Evolutionary conservation across 2,329 filamentous ascomycete genomes (phyloP).

Genomic region (Colletotrichum karsti): DNA sequence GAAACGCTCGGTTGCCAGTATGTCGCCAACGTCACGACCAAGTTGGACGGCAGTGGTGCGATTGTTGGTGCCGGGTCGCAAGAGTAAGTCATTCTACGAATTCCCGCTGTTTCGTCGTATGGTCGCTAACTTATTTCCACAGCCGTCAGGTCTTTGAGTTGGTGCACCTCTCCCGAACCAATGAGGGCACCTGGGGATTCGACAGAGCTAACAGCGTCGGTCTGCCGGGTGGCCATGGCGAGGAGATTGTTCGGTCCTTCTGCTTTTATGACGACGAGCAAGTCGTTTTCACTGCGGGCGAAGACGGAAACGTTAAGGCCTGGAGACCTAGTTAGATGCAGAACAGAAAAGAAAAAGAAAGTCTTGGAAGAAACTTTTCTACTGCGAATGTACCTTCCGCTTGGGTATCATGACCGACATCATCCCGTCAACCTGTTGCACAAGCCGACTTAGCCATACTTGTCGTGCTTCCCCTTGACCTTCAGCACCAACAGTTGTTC

Average conservation of each 20-base stretch:
- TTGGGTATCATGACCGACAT: constrained; percentile 18
- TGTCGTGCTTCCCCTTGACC: constrained; percentile 93
- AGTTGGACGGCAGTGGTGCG: constrained; percentile 65
- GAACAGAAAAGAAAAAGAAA: background rate
- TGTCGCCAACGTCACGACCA: constrained; percentile 71
- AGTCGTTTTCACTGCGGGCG: constrained; percentile 66
- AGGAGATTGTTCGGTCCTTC: constrained; percentile 70
- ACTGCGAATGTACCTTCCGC: background rate
- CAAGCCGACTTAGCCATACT: constrained; percentile 59
- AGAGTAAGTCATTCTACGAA: constrained; percentile 57
- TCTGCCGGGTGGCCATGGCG: constrained; percentile 69
- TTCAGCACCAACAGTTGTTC: constrained; percentile 87
- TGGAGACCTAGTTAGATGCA: constrained; percentile 51
- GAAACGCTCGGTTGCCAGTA: constrained; percentile 76
- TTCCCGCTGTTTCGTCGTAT: background rate
- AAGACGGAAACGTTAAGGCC: constrained; percentile 66
- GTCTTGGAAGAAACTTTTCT: background rate
- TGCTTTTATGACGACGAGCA: constrained; percentile 70
- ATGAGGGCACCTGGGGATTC: constrained; percentile 58
- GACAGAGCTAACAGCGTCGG: constrained; percentile 64
- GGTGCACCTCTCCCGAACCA: constrained; percentile 63
- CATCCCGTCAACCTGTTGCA: background rate
- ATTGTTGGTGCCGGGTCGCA: constrained; percentile 73
- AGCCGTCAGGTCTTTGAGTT: constrained; percentile 68
- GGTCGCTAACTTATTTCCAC: constrained; percentile 8